Base-by-base conservation (phyloP, 169 alveolate species). In the Cryptosporidium ubiquitum region DNA sequence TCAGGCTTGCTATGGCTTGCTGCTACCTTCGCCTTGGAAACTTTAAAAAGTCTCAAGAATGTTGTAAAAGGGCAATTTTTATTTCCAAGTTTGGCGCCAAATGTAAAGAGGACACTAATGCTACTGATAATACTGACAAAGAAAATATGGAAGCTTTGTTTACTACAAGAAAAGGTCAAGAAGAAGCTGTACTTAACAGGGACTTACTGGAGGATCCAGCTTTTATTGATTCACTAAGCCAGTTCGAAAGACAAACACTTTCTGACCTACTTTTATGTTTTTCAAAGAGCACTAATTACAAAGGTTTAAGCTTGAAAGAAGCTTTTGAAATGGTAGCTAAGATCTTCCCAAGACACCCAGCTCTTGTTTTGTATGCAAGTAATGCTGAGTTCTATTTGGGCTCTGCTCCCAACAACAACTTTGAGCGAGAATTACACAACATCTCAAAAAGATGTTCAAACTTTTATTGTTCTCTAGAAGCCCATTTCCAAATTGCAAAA, bases 1-100 rank as follows among this genome's bases (percentile, higher is more conserved):
- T 61, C 35, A 60, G 89, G 9, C 73, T 79, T 40, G 89, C 60
- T 1, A 79, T 79, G 75, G 89, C 89, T 29, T 79, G 75, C 37
- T 79, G 89, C 37, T 40, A 79, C 26, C 55, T 79, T 40, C 68
- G 37, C 31, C 31, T 79, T 14, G 75, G 75, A 5, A 37, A 66
- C 2, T 29, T 47, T 3, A 58, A 58, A 20, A 79, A 35, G 61
- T 23, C 89, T 16, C 71, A 31, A 18, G 89, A 79, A n/a, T 79
- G 89, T 35, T 79, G 89, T 26, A 58, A 26, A 33, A 58, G 89
- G 29, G 89, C 69, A 16, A 61, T 79, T 16, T 57, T 1, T 47
- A 40, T 73, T 33, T 35, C 2, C 33, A 9, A 55, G 0, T 55
- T 55, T 55, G 66, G 66, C 66, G 66, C 71, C 71, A 64, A 64